phyloP scores from a whole-genome alignment of 202 grass and related monocot species.

The Bolboschoenoplectus hybrid region DNA sequence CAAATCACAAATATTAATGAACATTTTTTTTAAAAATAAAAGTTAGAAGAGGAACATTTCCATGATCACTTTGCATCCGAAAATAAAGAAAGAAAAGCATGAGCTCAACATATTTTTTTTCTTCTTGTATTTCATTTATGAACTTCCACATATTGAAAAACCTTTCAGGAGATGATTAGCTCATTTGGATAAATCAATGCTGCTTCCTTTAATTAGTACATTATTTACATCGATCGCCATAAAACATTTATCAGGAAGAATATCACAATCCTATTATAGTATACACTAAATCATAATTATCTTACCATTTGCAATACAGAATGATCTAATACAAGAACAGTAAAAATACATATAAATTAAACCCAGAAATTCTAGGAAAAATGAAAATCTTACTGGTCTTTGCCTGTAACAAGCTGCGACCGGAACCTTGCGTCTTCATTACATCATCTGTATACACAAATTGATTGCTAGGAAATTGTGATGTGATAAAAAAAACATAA shows the following conservation, averaged over 20 bases:
- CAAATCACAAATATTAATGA: neutral
- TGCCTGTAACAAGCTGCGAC: conserved; percentile 86
- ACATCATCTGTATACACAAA: conserved; percentile 51
- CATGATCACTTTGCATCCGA: neutral
- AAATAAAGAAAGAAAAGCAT: too few species aligned
- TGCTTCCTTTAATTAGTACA: neutral
- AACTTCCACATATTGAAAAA: neutral
- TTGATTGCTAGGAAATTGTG: neutral
- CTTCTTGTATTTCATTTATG: neutral
- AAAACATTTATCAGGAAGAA: neutral
- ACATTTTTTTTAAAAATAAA: neutral
- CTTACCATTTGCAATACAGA: neutral
- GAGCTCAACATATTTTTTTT: neutral
- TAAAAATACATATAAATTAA: neutral
- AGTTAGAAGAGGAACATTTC: neutral
- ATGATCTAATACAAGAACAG: neutral
- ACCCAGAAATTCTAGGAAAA: neutral
- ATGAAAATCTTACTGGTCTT: conserved; percentile 52
- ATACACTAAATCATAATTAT: neutral
- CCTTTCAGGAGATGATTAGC: neutral
- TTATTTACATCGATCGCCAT: neutral
- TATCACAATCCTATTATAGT: neutral
- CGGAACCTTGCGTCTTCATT: conserved; percentile 55
- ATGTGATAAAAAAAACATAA: neutral
- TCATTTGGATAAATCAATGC: neutral